Percentiles rank a stretch among this genome's conserved stretches.
phyloP scores from a whole-genome alignment of 1,284 basidiomycete genomes.

The Boletus semigastroideus region DNA sequence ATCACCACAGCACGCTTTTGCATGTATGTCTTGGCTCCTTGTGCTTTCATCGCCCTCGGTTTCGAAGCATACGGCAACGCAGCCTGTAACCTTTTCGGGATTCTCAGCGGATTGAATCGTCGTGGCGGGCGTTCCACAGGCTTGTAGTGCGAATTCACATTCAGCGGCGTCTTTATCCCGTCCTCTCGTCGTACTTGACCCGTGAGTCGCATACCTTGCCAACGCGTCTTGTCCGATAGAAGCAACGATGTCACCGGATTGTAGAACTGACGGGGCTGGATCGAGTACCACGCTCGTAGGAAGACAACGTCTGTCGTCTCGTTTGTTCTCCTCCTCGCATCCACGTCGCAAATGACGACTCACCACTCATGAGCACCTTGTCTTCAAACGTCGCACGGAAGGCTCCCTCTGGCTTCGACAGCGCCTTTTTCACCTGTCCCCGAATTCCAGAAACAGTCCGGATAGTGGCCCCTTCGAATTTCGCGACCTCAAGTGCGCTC shows the following conservation, averaged over 20 bases:
- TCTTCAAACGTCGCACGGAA: constrained; percentile 98
- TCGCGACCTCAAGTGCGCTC: constrained; percentile 90
- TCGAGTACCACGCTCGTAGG: constrained; percentile 94
- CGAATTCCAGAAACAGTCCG: constrained; percentile 94
- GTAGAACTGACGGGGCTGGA: constrained; percentile 94
- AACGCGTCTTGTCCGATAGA: constrained; percentile 73
- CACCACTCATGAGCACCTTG: constrained; percentile 94
- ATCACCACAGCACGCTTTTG: constrained; percentile 93
- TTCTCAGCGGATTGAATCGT: constrained; percentile 89
- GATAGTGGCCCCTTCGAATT: constrained; percentile 97
- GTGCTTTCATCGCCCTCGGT: constrained; percentile 80
- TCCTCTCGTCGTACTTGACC: constrained; percentile 89
- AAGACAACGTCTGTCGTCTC: constrained; percentile 81
- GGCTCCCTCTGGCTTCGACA: constrained; percentile 91
- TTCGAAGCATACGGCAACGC: constrained; percentile 91
- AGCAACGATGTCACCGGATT: constrained; percentile 95
- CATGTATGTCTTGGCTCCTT: constrained; percentile 77
- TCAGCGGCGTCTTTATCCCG: constrained; percentile 78
- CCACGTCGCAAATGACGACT: constrained; percentile 31
- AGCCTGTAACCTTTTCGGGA: constrained; percentile 89
- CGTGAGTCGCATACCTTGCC: constrained; percentile 95
- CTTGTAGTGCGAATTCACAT: constrained; percentile 89
- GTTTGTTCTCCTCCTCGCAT: constrained; percentile 3
- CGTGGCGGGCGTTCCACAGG: constrained; percentile 76
- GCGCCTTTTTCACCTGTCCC: constrained; percentile 95